Percentiles rank a stretch among this genome's conserved stretches.
Evolutionary conservation across 352 stramenopile species (phyloP).

Genomic region (Globisporangium sylvaticum): DNA sequence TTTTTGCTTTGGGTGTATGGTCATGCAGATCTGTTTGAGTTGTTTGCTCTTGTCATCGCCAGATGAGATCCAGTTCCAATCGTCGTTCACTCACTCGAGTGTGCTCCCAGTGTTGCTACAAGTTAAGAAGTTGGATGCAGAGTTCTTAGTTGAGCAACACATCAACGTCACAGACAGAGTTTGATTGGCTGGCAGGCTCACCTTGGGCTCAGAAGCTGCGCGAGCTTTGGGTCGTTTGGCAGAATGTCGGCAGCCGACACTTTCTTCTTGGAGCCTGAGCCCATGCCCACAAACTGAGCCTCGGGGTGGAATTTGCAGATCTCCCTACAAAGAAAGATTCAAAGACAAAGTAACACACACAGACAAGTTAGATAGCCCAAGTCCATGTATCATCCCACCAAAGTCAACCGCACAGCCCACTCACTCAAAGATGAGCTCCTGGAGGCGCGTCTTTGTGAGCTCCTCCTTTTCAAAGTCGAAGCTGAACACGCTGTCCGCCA

Average conservation of each 20-base stretch:
- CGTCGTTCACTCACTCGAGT: background rate
- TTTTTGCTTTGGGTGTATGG: background rate
- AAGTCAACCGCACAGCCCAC: slow-evolving; percentile 9
- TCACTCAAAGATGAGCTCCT: slow-evolving; percentile 87
- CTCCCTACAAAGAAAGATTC: slow-evolving; percentile 4
- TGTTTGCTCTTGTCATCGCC: background rate
- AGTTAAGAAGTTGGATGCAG: background rate
- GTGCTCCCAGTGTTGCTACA: slow-evolving; percentile 12
- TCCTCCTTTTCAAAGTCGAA: slow-evolving; percentile 90
- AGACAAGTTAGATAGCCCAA: background rate
- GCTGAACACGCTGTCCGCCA: slow-evolving; percentile 69
- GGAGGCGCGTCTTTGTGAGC: slow-evolving; percentile 71
- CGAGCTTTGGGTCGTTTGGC: slow-evolving; percentile 26
- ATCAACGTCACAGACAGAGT: no score
- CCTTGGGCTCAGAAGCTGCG: slow-evolving; percentile 55
- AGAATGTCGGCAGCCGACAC: slow-evolving; percentile 4
- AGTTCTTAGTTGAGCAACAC: no score
- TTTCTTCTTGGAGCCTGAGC: background rate
- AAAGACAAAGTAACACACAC: background rate
- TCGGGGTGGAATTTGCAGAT: slow-evolving; percentile 75
- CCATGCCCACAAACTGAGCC: slow-evolving; percentile 21
- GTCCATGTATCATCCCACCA: background rate
- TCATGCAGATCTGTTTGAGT: slow-evolving; percentile 2
- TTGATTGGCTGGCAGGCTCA: slow-evolving; percentile 9
- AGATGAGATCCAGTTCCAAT: background rate